Base-by-base conservation (phyloP, 352 stramenopile genomes). In the Globisporangium yorkense region DNA sequence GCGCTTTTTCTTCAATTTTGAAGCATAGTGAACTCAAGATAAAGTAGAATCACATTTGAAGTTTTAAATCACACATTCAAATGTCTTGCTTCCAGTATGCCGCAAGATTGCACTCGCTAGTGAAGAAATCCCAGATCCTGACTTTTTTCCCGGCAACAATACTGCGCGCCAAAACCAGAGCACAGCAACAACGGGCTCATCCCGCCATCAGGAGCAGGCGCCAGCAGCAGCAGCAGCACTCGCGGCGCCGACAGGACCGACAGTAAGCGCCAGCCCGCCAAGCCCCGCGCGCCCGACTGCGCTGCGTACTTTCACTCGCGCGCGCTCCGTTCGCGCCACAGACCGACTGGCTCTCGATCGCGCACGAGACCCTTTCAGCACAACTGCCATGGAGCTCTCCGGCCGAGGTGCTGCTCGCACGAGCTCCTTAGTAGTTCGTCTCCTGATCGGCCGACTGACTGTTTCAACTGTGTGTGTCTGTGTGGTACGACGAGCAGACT, bases 401-500 rank as follows among this genome's bases (percentile, higher is more conserved):
- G 40, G 31, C 15, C 57, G 57, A 62, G 57, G 57, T 62, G 16
- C 20, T 16, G 35, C 31, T 35, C 35, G 33, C 33, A 10, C 10
- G 10, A 13, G 10, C 10, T 41, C 35, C 35, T 9, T 3, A 41
- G 7, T 3, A 41, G 8, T 4, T 16, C 9, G 10, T 9, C 35
- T 41, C 9, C 35, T 12, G 9, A 15, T 16, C 35, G 35, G 10
- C n/a, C 12, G 29, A 16, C 41, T 63, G 3, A 46, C 29, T 47
- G 18, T 10, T 27, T 39, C n/a, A 27, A 41, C 1, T 24, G 24
- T 51, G 5, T 63, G 68, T 41, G 63, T 64, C 21, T 57, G 60
- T 3, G 24, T 27, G 24, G 24, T 27, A 27, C 24, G 24, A 27
- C 58, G 69, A 31, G 69, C 58, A 54, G 63, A 80, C 41, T 76